Conservation (phyloP, 2,329 filamentous ascomycete genomes). For the Cytospora chrysosperma region DNA sequence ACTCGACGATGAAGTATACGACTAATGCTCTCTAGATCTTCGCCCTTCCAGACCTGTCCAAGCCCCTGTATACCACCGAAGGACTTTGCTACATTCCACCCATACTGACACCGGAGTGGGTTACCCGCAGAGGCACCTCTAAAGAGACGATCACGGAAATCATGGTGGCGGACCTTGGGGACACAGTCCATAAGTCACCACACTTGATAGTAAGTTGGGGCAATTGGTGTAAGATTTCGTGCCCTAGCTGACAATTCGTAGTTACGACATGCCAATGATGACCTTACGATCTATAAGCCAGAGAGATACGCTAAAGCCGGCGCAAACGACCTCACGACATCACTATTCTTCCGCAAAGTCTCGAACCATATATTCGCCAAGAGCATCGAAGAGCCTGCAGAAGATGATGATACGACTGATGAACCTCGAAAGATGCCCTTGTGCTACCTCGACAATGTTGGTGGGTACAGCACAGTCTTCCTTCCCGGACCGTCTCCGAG, state of each 20-base stretch:
- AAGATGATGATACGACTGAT: conserved; percentile 48
- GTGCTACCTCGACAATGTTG: conserved; percentile 61
- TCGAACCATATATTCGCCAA: conserved; percentile 67
- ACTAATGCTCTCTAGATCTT: conserved; percentile 60
- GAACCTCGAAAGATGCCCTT: conserved; percentile 53
- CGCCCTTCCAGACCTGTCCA: conserved; percentile 68
- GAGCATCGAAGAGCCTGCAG: conserved; percentile 46
- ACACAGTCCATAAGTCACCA: conserved; percentile 66
- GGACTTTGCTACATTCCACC: conserved; percentile 77
- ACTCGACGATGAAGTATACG: neutral
- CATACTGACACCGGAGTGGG: conserved; percentile 69
- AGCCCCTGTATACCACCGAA: conserved; percentile 71
- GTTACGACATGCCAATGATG: conserved; percentile 76
- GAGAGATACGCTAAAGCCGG: conserved; percentile 51
- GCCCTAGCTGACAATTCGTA: conserved; percentile 35
- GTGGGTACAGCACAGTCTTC: conserved; percentile 78
- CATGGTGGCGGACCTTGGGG: conserved; percentile 80
- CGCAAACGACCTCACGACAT: conserved; percentile 48
- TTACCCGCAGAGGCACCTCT: conserved; percentile 66
- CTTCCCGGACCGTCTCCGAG: conserved; percentile 76
- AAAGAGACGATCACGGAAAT: conserved; percentile 78
- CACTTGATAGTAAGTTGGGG: conserved; percentile 74
- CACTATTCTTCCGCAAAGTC: conserved; percentile 74
- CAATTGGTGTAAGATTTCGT: neutral
- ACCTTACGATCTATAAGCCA: conserved; percentile 85